Evolutionary conservation across 768 basidiomycete species (phyloP).

Genomic region (Tylopilus sp.): DNA sequence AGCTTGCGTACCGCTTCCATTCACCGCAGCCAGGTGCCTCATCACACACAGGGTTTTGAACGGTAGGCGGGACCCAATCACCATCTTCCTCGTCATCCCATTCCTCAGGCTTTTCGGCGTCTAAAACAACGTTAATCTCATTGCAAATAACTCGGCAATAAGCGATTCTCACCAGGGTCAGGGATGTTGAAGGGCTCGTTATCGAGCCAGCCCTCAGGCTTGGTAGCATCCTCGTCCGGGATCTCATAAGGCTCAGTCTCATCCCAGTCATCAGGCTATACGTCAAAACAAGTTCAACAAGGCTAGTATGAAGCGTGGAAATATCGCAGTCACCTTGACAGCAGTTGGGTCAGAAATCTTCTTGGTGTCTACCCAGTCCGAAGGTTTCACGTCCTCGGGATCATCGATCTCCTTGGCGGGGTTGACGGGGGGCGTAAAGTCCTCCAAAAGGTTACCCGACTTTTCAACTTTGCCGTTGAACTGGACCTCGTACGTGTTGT

Average conservation of each 20-base stretch:
- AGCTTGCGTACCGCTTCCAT: slow-evolving; percentile 67
- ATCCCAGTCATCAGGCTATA: slow-evolving; percentile 90
- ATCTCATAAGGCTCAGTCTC: slow-evolving; percentile 95
- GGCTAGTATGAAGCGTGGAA: background rate
- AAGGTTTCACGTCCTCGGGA: slow-evolving; percentile 85
- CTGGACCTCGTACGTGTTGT: slow-evolving; percentile 90
- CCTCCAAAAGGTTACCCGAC: slow-evolving; percentile 83
- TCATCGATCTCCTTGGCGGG: slow-evolving; percentile 93
- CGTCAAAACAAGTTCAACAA: slow-evolving; percentile 22
- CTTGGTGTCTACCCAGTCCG: slow-evolving; percentile 88
- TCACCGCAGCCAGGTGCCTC: slow-evolving; percentile 92
- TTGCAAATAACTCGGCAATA: background rate
- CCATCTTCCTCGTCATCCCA: slow-evolving; percentile 99
- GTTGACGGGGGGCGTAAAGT: slow-evolving; percentile 93
- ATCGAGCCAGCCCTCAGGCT: slow-evolving; percentile 96
- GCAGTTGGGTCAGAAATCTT: slow-evolving; percentile 84
- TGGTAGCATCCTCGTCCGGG: slow-evolving; percentile 77
- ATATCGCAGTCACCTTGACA: slow-evolving; percentile 51
- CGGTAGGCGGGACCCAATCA: slow-evolving; percentile 91
- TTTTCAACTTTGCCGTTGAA: slow-evolving; percentile 85
- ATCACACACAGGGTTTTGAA: slow-evolving; percentile 87
- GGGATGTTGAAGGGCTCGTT: slow-evolving; percentile 76
- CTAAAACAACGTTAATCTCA: slow-evolving; percentile 33
- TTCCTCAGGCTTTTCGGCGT: slow-evolving; percentile 94
- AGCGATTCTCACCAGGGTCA: slow-evolving; percentile 67